A percentile compares a stretch with the other conserved stretches of the same genome.
phyloP scores from a whole-genome alignment of 2,329 filamentous ascomycete species.

The Stagonosporopsis rhizophila region DNA sequence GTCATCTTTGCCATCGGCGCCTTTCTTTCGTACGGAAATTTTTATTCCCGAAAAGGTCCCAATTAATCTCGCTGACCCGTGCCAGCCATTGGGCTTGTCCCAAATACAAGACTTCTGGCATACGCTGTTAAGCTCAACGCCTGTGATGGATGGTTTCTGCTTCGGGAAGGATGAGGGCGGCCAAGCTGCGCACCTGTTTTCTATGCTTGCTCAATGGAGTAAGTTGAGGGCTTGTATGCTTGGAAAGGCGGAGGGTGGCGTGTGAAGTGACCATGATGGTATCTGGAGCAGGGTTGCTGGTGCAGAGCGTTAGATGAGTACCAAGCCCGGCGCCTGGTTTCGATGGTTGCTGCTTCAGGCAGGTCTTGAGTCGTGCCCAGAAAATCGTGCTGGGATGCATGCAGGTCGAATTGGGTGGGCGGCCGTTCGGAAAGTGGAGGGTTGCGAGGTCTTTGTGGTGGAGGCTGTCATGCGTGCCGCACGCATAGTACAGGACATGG shows the following conservation, averaged over 20 bases:
- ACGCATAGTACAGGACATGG: too few species aligned
- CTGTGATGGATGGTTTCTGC: slow-evolving; percentile 8
- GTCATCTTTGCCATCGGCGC: neutral
- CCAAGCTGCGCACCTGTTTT: slow-evolving; percentile 19
- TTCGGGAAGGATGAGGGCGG: neutral
- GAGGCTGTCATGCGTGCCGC: neutral
- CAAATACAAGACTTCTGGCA: slow-evolving; percentile 9
- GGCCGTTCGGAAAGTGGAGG: neutral
- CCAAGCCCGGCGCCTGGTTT: slow-evolving; percentile 1
- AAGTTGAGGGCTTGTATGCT: neutral
- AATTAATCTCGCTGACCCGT: neutral
- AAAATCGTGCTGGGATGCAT: neutral
- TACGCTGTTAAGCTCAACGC: slow-evolving; percentile 14
- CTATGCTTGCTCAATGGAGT: slow-evolving; percentile 18
- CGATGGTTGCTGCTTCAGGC: neutral
- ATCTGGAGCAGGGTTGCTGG: neutral
- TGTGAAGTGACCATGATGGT: neutral
- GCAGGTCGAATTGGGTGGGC: neutral
- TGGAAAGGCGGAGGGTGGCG: neutral
- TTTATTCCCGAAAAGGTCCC: neutral
- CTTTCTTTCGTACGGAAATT: neutral
- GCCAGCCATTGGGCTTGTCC: neutral
- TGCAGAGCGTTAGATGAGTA: neutral
- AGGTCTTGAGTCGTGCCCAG: neutral
- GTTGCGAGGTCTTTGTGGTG: neutral